Evolutionary conservation across 2,329 filamentous ascomycete genomes (phyloP), one percentile per base, ranked within the genome.

Genomic region (Phaeoacremonium minimum): DNA sequence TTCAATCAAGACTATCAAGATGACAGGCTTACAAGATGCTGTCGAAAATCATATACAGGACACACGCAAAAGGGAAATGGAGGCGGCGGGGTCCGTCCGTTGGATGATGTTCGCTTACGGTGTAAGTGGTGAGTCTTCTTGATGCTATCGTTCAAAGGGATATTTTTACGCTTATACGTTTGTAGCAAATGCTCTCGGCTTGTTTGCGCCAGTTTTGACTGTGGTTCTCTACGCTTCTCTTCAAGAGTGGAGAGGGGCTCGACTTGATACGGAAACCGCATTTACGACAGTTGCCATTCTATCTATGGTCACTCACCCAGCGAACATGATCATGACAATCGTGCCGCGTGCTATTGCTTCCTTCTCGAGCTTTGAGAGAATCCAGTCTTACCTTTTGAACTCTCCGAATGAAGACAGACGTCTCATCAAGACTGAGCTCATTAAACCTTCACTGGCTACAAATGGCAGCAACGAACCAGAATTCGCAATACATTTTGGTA

Each of bases 271-370:
- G 1, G 52, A 57, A 33, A 65, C 60, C 0, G 62, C 63, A 0
- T 69, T 67, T 35, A 63, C 64, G 0, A 61, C 62, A 0, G 49
- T 59, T 11, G 62, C 63, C 0, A 48, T 64, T n/a, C 35, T 67
- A 7, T 41, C 46, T 6, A 52, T 67, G 43, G 51, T 67, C 0
- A 67, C 61, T 2, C 58, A 66, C 17, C 63, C 64, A 0, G 62
- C 64, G 6, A 67, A 67, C 34, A 67, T 66, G 60, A 46, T 67
- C 14, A 65, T 66, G 63, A 64, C 63, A 0, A 55, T 62, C 14
- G 37, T 64, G 1, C 64, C 63, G 1, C 48, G 52, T 5, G 51
- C 46, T 0, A 44, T 64, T 1, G 55, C 53, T 0, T 48, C 57
- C 1, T 49, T 58, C 6, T 45, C 62, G 0, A 54, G 52, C 15